Conservation (phyloP, 345 rosid genomes). For the Noccaea caerulescens region DNA sequence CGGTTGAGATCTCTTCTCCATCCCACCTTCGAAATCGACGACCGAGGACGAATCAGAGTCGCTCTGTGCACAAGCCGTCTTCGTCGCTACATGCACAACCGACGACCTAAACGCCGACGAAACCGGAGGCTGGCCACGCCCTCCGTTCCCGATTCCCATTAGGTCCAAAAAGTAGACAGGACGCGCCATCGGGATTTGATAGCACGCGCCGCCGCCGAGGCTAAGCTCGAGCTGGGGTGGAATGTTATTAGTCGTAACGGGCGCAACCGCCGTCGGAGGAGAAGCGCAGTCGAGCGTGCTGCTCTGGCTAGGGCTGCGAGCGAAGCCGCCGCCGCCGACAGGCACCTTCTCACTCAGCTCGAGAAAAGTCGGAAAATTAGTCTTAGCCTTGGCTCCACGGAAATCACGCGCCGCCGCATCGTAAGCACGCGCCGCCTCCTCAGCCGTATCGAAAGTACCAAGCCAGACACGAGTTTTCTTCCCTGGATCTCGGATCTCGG, state of each 20-base stretch:
- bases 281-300: slow-evolving; percentile 79
- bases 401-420: slow-evolving; percentile 86
- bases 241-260: slow-evolving; percentile 15
- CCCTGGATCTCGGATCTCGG: slow-evolving; percentile 95
- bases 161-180: slow-evolving; percentile 63
- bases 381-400: slow-evolving; percentile 84
- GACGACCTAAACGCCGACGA: slow-evolving; percentile 22
- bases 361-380: slow-evolving; percentile 73
- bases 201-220: slow-evolving; percentile 41
- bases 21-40: slow-evolving; percentile 53
- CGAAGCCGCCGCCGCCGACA: slow-evolving; percentile 16
- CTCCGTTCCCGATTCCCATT: slow-evolving; percentile 47
- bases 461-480: slow-evolving; percentile 97
- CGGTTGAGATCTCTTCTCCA: slow-evolving; percentile 43
- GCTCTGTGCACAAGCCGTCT: slow-evolving; percentile 49
- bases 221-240: slow-evolving; percentile 62
- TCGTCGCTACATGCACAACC: slow-evolving; percentile 39
- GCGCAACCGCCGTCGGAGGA: slow-evolving; percentile 47
- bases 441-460: slow-evolving; percentile 88
- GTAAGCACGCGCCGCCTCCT: slow-evolving; percentile 94
- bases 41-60: slow-evolving; percentile 73
- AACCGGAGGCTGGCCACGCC: slow-evolving; percentile 25
- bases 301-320: slow-evolving; percentile 78
- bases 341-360: slow-evolving; percentile 43
- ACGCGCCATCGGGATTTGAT: slow-evolving; percentile 40